phyloP scores from a whole-genome alignment of 345 rosid species.

The Arabis hirsuta region DNA sequence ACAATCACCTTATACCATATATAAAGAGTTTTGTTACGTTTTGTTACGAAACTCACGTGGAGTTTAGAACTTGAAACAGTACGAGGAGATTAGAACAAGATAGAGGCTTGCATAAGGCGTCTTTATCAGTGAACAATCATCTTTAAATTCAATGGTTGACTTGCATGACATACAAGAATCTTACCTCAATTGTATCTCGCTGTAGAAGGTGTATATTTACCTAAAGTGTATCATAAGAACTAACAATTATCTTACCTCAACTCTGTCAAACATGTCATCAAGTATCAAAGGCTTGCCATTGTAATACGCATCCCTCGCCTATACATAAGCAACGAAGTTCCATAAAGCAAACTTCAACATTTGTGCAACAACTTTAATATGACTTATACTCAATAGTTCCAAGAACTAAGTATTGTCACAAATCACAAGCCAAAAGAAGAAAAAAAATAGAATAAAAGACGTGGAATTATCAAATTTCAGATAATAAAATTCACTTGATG shows the following conservation, averaged over 20 bases:
- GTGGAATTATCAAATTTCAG: background rate
- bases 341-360: background rate
- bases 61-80: too few species aligned
- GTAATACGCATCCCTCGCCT: constrained; percentile 93
- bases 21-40: too few species aligned
- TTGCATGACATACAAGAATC: too few species aligned
- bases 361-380: too few species aligned
- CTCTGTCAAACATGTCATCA: constrained; percentile 97
- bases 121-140: too few species aligned
- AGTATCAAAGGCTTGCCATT: constrained; percentile 82
- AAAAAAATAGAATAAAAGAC: background rate
- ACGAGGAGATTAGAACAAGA: too few species aligned
- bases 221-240: background rate
- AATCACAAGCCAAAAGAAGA: background rate
- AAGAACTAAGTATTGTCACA: background rate
- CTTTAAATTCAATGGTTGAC: too few species aligned
- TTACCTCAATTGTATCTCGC: background rate
- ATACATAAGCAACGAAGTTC: constrained; percentile 9
- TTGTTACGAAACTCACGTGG: too few species aligned
- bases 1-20: too few species aligned
- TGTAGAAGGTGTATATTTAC: background rate
- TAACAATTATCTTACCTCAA: constrained; percentile 63
- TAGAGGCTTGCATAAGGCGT: too few species aligned
- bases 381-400: background rate
- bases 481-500: too few species aligned